phyloP scores from a whole-genome alignment of 148 eudicot genomes.

The Vaccinium vitisidaea region DNA sequence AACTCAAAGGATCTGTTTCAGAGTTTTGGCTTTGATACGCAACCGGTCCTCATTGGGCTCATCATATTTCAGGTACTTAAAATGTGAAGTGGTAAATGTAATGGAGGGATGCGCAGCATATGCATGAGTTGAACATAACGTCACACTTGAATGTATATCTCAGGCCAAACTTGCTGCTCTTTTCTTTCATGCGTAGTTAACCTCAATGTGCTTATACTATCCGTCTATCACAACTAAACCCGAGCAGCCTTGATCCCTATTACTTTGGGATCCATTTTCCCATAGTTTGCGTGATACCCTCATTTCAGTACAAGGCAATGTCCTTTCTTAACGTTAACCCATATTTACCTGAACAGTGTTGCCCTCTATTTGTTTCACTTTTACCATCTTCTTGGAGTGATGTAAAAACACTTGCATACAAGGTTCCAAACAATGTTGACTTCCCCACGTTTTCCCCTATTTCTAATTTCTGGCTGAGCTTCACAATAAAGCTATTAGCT shows the following conservation, averaged over 20 bases:
- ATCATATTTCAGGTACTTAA: slow-evolving; percentile 85
- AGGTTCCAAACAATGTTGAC: not conserved
- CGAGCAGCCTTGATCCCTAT: not conserved
- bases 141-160: not conserved
- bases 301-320: not conserved
- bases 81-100: not conserved
- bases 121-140: not conserved
- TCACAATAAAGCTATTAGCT: not conserved
- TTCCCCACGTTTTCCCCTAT: not conserved
- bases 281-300: not conserved
- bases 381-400: not conserved
- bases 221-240: not conserved
- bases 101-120: not conserved
- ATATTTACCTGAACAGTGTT: not conserved
- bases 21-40: slow-evolving; percentile 95
- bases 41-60: slow-evolving; percentile 97
- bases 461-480: not conserved
- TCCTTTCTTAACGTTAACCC: not conserved
- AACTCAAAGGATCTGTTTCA: slow-evolving; percentile 90
- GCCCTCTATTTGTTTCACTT: not conserved
- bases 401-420: not conserved
- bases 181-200: not conserved
- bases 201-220: not conserved
- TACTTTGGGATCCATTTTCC: not conserved
- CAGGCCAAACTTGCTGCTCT: not conserved